These are phyloP conservation scores for Zygoascus sp. DNA, from an alignment of 1,139 yeast species.

Conservation along the genomic window DNA sequence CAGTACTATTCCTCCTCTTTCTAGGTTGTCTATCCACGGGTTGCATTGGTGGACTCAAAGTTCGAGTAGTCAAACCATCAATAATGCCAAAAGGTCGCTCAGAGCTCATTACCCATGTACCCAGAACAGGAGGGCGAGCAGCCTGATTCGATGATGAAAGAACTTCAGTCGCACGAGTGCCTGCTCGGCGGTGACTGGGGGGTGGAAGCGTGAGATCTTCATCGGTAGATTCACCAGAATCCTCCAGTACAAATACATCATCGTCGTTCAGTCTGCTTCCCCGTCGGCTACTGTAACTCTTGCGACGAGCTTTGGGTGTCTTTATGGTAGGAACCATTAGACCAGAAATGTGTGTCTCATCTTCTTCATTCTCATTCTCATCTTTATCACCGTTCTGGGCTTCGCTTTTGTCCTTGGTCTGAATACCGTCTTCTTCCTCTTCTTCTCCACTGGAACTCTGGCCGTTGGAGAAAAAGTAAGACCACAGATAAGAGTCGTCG, in stretches of 20 bases:
- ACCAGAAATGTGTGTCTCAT: not conserved
- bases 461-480: conserved; percentile 39
- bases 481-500: conserved; percentile 40
- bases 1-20: conserved; percentile 17
- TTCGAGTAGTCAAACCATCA: conserved; percentile 86
- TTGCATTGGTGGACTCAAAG: conserved; percentile 45
- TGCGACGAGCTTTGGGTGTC: not conserved
- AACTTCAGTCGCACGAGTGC: conserved; percentile 82
- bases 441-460: conserved; percentile 20
- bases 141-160: conserved; percentile 79
- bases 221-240: conserved; percentile 81
- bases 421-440: conserved; percentile 23
- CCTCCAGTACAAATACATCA: conserved; percentile 40
- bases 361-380: too few species aligned
- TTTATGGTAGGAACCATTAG: not conserved
- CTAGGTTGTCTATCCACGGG: conserved; percentile 8
- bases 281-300: not conserved
- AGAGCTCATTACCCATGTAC: conserved; percentile 83
- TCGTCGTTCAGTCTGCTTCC: conserved; percentile 1
- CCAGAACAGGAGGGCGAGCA: conserved; percentile 85
- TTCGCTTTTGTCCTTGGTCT: conserved; percentile 21
- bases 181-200: conserved; percentile 54
- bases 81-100: conserved; percentile 85
- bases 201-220: conserved; percentile 76
- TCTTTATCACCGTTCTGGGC: too few species aligned